Conservation (phyloP, 768 basidiomycete genomes). For the Suillus variegatus region DNA sequence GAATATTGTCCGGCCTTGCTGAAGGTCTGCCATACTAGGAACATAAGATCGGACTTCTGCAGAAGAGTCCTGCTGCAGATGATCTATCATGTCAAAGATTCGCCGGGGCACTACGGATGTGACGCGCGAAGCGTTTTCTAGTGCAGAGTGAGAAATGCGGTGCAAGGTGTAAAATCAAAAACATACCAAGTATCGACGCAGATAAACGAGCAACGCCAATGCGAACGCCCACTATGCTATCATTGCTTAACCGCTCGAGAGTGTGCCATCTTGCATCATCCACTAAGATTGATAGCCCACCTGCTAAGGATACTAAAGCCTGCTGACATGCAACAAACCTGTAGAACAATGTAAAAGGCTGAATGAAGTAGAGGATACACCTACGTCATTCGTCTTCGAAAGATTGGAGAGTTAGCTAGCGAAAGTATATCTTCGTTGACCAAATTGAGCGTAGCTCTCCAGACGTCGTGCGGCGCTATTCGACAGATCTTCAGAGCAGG, state of each 20-base stretch:
- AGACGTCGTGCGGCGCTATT: slow-evolving; percentile 18
- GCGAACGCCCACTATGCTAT: slow-evolving; percentile 79
- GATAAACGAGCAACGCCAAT: slow-evolving; percentile 82
- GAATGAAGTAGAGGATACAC: slow-evolving; percentile 29
- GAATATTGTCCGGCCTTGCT: slow-evolving; percentile 15
- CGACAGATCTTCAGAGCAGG: slow-evolving; percentile 2
- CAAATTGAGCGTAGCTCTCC: slow-evolving; percentile 35
- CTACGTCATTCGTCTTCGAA: slow-evolving; percentile 73
- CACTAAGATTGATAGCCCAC: slow-evolving; percentile 37
- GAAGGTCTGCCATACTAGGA: slow-evolving; percentile 30
- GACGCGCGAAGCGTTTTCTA: background rate
- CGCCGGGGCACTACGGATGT: slow-evolving; percentile 29
- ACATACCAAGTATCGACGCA: slow-evolving; percentile 56
- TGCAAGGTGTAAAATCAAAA: slow-evolving; percentile 8
- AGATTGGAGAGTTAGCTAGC: slow-evolving; percentile 48
- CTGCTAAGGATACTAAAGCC: slow-evolving; percentile 45
- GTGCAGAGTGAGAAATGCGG: background rate
- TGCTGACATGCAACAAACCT: slow-evolving; percentile 79
- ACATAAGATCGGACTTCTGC: slow-evolving; percentile 66
- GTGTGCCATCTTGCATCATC: slow-evolving; percentile 50
- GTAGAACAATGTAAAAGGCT: slow-evolving; percentile 21
- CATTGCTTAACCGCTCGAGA: slow-evolving; percentile 59
- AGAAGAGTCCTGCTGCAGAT: slow-evolving; percentile 56
- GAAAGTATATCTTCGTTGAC: slow-evolving; percentile 43
- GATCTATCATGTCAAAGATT: slow-evolving; percentile 42